These are phyloP conservation scores for Botrytis tulipae DNA, from an alignment of 2,329 filamentous ascomycete genomes.

Conservation along the genomic window DNA sequence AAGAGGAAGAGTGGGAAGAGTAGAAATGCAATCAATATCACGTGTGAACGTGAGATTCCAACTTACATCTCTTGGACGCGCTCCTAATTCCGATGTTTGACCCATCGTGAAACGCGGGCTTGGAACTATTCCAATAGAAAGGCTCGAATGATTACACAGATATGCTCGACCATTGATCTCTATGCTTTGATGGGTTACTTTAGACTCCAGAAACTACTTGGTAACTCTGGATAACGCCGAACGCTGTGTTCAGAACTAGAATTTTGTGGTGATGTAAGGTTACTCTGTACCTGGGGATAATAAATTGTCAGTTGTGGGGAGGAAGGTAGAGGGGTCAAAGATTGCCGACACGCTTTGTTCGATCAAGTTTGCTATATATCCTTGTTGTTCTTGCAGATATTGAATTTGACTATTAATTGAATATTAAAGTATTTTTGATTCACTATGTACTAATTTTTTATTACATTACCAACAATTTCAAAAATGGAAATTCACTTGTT, in stretches of 20 bases:
- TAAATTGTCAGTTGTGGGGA: background rate
- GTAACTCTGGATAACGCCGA: background rate
- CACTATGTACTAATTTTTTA: background rate
- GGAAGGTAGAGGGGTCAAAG: background rate
- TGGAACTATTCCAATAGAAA: background rate
- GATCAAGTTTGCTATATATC: background rate
- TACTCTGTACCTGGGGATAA: background rate
- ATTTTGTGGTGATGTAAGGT: background rate
- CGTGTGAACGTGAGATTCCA: conserved; percentile 9
- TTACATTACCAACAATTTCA: background rate
- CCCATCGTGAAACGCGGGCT: background rate
- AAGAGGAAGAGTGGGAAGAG: background rate
- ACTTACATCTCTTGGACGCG: conserved; percentile 3
- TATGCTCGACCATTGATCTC: background rate
- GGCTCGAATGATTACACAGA: background rate
- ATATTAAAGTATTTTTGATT: background rate
- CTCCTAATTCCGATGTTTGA: background rate
- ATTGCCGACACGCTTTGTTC: background rate
- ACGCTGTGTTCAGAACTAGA: background rate
- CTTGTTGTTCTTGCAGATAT: background rate
- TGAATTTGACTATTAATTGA: background rate
- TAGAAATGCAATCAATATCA: background rate
- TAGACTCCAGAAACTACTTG: background rate
- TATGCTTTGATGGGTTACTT: background rate
- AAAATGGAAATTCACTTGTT: background rate